Base-by-base conservation (phyloP, 148 eudicot species). In the Silene uniflora region DNA sequence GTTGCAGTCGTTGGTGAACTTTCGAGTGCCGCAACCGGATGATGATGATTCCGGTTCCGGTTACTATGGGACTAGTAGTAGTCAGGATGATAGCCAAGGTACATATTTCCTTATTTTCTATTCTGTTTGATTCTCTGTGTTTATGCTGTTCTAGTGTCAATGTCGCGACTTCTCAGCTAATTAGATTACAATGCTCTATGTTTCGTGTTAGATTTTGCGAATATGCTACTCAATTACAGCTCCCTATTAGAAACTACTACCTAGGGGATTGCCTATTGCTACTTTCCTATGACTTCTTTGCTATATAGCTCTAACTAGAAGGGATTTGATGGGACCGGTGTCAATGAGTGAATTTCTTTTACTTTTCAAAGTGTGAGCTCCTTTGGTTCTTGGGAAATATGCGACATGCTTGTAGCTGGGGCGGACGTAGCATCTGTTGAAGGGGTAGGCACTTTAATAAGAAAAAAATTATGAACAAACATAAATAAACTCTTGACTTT, bases 51-150 rank as follows among this genome's bases (percentile, higher is more conserved):
- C 44, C 44, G 44, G 44, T 82, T 90, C 86, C 76, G 97, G 91
- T 85, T 86, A 85, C 87, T 84, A 87, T 80, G 93, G 89, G 71
- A 86, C 44, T 39, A 39, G 82, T 86, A 91, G 97, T 83, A 94
- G 98, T 81, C 93, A 90, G 82, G 97, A 89, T 80, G 97, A 94
- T 83, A 94, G 96, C 88, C 86, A 92, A 88, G 95, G 89, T 83
- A 86, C 88, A 87, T 80, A 81, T 44, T 76, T 73, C 2, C 21
- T 72, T 42, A 16, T 29, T 35, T 47, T 27, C 18, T 46, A 23
- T 19, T 74, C 24, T 58, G 2, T 25, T 42, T 79, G 66, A 18
- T 56, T 39, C 44, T 39, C 9, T 39, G 44, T 39, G 16, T 52
- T n/a, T 12, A n/a, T 23, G 17, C 22, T 73, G 77, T 25, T 39